Conservation (phyloP, 768 basidiomycete genomes). For the Suillus sp. region DNA sequence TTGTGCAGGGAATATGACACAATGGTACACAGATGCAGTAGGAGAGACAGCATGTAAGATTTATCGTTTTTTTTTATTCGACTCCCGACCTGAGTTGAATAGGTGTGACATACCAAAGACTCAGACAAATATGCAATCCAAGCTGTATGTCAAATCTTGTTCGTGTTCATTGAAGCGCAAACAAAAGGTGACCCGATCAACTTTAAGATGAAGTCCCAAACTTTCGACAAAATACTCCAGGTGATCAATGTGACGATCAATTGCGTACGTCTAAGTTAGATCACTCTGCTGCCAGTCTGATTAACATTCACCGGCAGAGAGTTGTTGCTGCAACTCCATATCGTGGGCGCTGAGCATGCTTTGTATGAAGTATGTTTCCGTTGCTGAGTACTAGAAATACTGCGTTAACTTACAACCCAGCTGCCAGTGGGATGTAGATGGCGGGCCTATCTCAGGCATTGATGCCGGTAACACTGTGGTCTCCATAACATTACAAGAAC, state of each 20-base stretch:
- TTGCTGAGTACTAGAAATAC: background rate
- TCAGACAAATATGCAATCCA: constrained; percentile 29
- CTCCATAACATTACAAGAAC: constrained; percentile 12
- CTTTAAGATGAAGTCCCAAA: constrained; percentile 23
- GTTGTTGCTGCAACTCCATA: constrained; percentile 32
- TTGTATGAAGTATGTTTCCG: constrained; percentile 27
- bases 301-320: constrained; percentile 14
- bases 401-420: constrained; percentile 13
- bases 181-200: background rate
- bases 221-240: constrained; percentile 25
- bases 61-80: background rate
- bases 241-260: constrained; percentile 30
- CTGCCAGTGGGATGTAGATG: constrained; percentile 25
- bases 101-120: constrained; percentile 29
- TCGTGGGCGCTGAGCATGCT: constrained; percentile 31
- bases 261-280: constrained; percentile 17
- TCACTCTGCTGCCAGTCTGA: background rate
- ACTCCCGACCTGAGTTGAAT: constrained; percentile 1
- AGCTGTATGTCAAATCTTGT: constrained; percentile 21
- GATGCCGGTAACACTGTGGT: constrained; percentile 20
- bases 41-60: constrained; percentile 33
- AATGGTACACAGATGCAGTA: constrained; percentile 30
- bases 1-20: constrained; percentile 22
- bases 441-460: constrained; percentile 13
- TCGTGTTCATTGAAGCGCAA: background rate